Conservation (phyloP, 305 asterid genomes). For the Solanum hybrid region DNA sequence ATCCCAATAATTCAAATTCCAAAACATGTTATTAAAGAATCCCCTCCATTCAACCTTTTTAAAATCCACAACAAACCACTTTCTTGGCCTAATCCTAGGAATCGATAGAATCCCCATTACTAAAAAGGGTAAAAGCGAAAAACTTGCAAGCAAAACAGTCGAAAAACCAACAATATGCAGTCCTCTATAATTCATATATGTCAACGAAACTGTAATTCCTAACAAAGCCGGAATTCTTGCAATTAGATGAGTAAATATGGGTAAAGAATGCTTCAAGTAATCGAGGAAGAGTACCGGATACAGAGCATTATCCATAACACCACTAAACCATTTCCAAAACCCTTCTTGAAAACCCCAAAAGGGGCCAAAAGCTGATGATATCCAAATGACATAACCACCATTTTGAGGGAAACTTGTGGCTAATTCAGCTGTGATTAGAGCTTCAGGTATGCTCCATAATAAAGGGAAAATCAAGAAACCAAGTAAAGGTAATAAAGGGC, state of each 20-base stretch:
- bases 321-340: slow-evolving; percentile 14
- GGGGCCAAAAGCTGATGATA: slow-evolving; percentile 12
- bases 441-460: slow-evolving; percentile 16
- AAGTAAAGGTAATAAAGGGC: slow-evolving; percentile 8
- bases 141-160: slow-evolving; percentile 7
- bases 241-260: not conserved
- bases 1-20: slow-evolving; percentile 21
- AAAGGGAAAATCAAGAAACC: slow-evolving; percentile 17
- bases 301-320: slow-evolving; percentile 7
- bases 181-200: slow-evolving; percentile 8
- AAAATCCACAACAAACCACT: slow-evolving; percentile 13
- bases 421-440: slow-evolving; percentile 12
- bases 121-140: slow-evolving; percentile 6
- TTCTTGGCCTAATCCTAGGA: slow-evolving; percentile 5
- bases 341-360: slow-evolving; percentile 11
- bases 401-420: slow-evolving; percentile 18
- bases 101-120: slow-evolving; percentile 14
- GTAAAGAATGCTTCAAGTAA: slow-evolving; percentile 7
- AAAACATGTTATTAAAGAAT: slow-evolving; percentile 9
- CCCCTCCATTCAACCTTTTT: slow-evolving; percentile 10
- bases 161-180: slow-evolving; percentile 14
- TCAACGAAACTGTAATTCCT: not conserved
- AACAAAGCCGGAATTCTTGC: slow-evolving; percentile 6
- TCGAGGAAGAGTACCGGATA: slow-evolving; percentile 8
- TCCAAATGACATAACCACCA: slow-evolving; percentile 20